Conservation (phyloP, 139 green algal species). For the Chlorella vulgaris region DNA sequence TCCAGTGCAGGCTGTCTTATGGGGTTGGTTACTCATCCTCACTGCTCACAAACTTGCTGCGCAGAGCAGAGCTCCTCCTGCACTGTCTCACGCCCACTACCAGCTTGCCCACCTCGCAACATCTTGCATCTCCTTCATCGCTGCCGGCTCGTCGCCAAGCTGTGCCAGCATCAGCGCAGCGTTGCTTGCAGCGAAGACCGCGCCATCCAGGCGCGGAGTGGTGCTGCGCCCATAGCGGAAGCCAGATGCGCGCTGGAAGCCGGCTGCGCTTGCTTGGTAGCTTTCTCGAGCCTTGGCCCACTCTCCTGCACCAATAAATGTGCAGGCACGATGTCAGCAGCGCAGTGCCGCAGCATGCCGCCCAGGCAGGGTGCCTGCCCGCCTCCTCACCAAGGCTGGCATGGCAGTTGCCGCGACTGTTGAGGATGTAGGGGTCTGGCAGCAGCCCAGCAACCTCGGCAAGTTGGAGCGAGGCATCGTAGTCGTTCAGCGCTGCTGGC, state of each 20-base stretch:
- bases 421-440: slow-evolving; percentile 78
- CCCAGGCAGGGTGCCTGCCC: too few relatives aligned
- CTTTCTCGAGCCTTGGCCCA: slow-evolving; percentile 50
- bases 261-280: slow-evolving; percentile 56
- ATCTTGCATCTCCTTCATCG: slow-evolving; percentile 56
- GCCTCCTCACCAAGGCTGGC: slow-evolving; percentile 67
- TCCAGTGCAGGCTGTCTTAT: too few relatives aligned
- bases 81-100: too few relatives aligned
- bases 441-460: slow-evolving; percentile 36
- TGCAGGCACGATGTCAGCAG: background rate
- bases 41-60: too few relatives aligned
- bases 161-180: slow-evolving; percentile 78
- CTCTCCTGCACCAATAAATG: slow-evolving; percentile 14
- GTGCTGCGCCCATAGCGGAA: slow-evolving; percentile 59
- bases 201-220: slow-evolving; percentile 69
- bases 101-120: slow-evolving; percentile 17
- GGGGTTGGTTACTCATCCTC: too few relatives aligned
- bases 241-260: slow-evolving; percentile 71
- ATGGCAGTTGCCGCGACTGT: slow-evolving; percentile 80
- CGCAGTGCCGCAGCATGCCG: background rate
- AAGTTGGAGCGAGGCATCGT: slow-evolving; percentile 54
- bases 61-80: too few relatives aligned
- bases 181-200: slow-evolving; percentile 57
- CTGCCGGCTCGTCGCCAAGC: slow-evolving; percentile 66
- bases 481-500: slow-evolving; percentile 70